Evolutionary conservation across 257 asterid species (phyloP).

Genomic region (Cinchona pubescens): DNA sequence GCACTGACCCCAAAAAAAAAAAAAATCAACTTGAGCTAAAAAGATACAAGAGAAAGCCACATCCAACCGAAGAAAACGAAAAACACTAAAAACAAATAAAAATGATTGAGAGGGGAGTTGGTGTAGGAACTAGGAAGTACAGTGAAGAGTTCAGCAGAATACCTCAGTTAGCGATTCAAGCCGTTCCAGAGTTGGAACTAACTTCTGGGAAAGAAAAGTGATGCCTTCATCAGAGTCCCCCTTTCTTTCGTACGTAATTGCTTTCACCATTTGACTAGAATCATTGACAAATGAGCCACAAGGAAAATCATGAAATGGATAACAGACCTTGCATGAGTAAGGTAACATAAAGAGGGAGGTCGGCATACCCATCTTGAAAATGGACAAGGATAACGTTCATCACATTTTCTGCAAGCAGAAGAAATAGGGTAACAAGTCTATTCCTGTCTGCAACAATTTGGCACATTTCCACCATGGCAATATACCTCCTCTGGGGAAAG

Average conservation of each 20-base stretch:
- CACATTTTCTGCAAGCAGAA: constrained; percentile 73
- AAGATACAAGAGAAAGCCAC: not conserved
- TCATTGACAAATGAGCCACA: constrained; percentile 19
- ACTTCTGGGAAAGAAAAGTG: constrained; percentile 53
- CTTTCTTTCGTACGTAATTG: constrained; percentile 33
- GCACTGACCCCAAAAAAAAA: not conserved
- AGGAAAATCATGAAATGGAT: constrained; percentile 12
- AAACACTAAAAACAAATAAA: not conserved
- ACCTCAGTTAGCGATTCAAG: constrained; percentile 83
- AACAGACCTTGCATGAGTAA: constrained; percentile 7
- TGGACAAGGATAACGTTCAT: constrained; percentile 81
- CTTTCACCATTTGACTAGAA: constrained; percentile 35
- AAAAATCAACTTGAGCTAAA: not conserved
- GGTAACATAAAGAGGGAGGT: constrained; percentile 6
- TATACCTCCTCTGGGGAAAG: constrained; percentile 61
- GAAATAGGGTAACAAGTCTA: constrained; percentile 64
- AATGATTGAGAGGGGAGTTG: not conserved
- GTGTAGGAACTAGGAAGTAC: no score
- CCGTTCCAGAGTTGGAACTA: constrained; percentile 67
- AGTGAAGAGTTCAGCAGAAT: constrained; percentile 8
- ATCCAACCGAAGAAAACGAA: not conserved
- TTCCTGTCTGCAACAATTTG: constrained; percentile 65
- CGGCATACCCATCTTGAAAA: constrained; percentile 73
- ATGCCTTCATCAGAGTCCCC: constrained; percentile 46
- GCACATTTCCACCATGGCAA: constrained; percentile 88